Percentiles rank a stretch among this genome's conserved stretches.
Evolutionary conservation across 192 early-diverging fungal genomes (phyloP).

Genomic region (Pilobolus umbonatus): DNA sequence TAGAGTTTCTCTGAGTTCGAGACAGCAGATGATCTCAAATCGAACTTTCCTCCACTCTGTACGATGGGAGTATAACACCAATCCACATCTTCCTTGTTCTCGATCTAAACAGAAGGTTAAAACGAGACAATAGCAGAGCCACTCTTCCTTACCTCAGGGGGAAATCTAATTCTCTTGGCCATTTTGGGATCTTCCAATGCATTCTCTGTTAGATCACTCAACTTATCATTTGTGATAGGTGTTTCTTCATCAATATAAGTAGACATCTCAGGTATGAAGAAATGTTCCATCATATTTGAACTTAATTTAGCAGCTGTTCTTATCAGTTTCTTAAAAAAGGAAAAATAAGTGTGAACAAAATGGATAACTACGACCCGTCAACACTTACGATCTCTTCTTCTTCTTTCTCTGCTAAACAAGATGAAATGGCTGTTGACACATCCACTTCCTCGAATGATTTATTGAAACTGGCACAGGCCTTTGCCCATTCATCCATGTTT

Average conservation of each 20-base stretch:
- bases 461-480: slow-evolving; percentile 46
- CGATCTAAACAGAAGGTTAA: slow-evolving; percentile 27
- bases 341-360: slow-evolving; percentile 5
- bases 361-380: neutral
- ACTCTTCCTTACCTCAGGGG: slow-evolving; percentile 51
- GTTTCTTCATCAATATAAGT: slow-evolving; percentile 84
- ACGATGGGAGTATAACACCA: slow-evolving; percentile 93
- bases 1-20: slow-evolving; percentile 74
- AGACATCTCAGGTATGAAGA: slow-evolving; percentile 83
- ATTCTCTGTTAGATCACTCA: slow-evolving; percentile 70
- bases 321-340: slow-evolving; percentile 57
- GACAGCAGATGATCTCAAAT: slow-evolving; percentile 74
- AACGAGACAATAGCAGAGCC: neutral
- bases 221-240: slow-evolving; percentile 76
- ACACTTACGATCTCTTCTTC: slow-evolving; percentile 75
- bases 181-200: slow-evolving; percentile 64
- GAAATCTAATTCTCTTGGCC: slow-evolving; percentile 60
- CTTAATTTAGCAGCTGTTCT: slow-evolving; percentile 69
- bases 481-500: slow-evolving; percentile 75
- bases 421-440: slow-evolving; percentile 63
- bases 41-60: slow-evolving; percentile 93
- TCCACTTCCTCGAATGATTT: slow-evolving; percentile 64
- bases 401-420: slow-evolving; percentile 82
- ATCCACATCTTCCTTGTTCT: slow-evolving; percentile 65
- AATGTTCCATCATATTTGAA: slow-evolving; percentile 75